phyloP scores from a whole-genome alignment of 495 filamentous ascomycete genomes.

The Tuber melanosporum region DNA sequence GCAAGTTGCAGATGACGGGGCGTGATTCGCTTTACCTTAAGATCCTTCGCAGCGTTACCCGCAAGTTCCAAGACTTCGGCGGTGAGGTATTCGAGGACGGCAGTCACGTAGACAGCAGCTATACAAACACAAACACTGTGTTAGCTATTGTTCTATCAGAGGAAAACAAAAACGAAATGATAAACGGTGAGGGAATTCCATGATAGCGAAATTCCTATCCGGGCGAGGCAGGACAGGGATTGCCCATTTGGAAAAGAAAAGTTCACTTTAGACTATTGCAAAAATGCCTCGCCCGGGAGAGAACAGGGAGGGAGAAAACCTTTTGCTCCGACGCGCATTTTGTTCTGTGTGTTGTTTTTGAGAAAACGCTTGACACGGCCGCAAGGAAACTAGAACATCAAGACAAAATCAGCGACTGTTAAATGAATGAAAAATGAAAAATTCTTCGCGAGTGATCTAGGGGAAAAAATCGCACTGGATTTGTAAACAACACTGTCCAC shows the following conservation, averaged over 20 bases:
- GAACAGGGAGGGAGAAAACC: conserved; percentile 44
- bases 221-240: background rate
- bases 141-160: conserved; percentile 10
- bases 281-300: background rate
- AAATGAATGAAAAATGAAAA: background rate
- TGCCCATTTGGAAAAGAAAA: background rate
- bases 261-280: background rate
- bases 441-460: too few relatives aligned
- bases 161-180: conserved; percentile 3
- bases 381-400: conserved; percentile 74
- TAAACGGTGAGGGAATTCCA: conserved; percentile 1
- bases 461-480: conserved; percentile 5
- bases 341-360: conserved; percentile 98
- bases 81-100: conserved; percentile 95
- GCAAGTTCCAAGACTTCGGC: conserved; percentile 97
- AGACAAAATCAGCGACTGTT: conserved; percentile 41
- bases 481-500: conserved; percentile 11
- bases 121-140: conserved; percentile 2
- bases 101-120: conserved; percentile 95
- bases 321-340: conserved; percentile 99
- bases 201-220: background rate
- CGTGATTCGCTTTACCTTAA: conserved; percentile 99
- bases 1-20: conserved; percentile 96
- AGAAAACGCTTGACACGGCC: conserved; percentile 99
- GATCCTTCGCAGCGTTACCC: conserved; percentile 96